phyloP scores from a whole-genome alignment of 805 yeast species.

The Sugiyamaella floridensis region DNA sequence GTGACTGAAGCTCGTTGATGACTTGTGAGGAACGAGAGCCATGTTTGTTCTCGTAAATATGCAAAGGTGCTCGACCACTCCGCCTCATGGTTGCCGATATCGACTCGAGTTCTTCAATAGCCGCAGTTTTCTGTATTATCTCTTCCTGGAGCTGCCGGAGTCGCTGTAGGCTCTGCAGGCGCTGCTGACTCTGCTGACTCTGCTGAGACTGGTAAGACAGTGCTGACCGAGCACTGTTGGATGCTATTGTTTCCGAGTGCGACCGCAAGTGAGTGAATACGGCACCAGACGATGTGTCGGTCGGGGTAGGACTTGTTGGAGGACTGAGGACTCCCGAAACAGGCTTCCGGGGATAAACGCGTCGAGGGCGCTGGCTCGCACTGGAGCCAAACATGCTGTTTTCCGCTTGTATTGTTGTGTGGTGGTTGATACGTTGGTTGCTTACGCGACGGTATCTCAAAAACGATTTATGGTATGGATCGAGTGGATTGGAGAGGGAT shows the following conservation, averaged over 20 bases:
- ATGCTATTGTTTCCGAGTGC: background rate
- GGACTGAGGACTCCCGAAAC: background rate
- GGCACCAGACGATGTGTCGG: background rate
- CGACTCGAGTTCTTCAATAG: background rate
- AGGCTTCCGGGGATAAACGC: background rate
- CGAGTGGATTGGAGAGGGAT: too few species aligned
- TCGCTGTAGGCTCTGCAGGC: background rate
- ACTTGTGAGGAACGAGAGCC: conserved; percentile 12
- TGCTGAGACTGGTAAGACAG: background rate
- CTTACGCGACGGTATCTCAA: background rate
- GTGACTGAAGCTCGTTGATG: conserved; percentile 38
- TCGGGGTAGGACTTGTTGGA: background rate
- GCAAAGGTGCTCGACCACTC: background rate
- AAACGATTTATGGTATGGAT: background rate
- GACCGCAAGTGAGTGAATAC: background rate
- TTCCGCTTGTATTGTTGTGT: background rate
- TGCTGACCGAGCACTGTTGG: background rate
- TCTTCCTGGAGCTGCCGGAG: background rate
- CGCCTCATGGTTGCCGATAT: background rate
- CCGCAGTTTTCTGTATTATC: background rate
- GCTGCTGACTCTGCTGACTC: background rate
- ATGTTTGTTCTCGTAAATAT: background rate
- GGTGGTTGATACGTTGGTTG: background rate
- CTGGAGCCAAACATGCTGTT: background rate
- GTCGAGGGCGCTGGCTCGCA: background rate